phyloP scores from a whole-genome alignment of 331 rosid species.

The Phaseolus coccineus region DNA sequence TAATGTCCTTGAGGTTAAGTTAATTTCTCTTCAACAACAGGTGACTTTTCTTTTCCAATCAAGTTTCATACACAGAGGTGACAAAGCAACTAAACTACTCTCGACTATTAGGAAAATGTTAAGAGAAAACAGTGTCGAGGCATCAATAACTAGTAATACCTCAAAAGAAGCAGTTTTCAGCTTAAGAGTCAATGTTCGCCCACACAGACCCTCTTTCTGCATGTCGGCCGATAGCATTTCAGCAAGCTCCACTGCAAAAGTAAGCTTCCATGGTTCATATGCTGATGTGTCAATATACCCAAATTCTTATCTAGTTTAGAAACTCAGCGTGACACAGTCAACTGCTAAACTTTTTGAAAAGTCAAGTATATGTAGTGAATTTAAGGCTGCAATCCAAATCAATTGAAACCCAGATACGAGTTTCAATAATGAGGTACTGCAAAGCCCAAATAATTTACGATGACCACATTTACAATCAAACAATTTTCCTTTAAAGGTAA shows the following conservation, averaged over 20 bases:
- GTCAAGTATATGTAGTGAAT: slow-evolving; percentile 10
- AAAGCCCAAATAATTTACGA: slow-evolving; percentile 33
- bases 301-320: slow-evolving; percentile 21
- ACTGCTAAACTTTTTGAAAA: slow-evolving; percentile 39
- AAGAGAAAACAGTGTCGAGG: slow-evolving; percentile 17
- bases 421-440: slow-evolving; percentile 30
- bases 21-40: slow-evolving; percentile 11
- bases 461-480: slow-evolving; percentile 25
- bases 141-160: slow-evolving; percentile 53
- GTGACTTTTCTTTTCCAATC: not conserved
- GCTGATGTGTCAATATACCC: slow-evolving; percentile 9
- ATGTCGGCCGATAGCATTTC: slow-evolving; percentile 80
- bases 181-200: slow-evolving; percentile 85
- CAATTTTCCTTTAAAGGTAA: not conserved
- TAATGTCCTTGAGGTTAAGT: not conserved
- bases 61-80: slow-evolving; percentile 12
- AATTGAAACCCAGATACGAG: slow-evolving; percentile 2
- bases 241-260: slow-evolving; percentile 79
- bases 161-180: slow-evolving; percentile 88
- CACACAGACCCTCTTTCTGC: slow-evolving; percentile 82
- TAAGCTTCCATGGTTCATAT: slow-evolving; percentile 28
- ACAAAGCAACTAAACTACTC: slow-evolving; percentile 30
- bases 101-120: slow-evolving; percentile 20
- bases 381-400: slow-evolving; percentile 28
- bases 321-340: slow-evolving; percentile 31